Base-by-base conservation (phyloP, 2,329 filamentous ascomycete species). In the Phyllosticta capitalensis region DNA sequence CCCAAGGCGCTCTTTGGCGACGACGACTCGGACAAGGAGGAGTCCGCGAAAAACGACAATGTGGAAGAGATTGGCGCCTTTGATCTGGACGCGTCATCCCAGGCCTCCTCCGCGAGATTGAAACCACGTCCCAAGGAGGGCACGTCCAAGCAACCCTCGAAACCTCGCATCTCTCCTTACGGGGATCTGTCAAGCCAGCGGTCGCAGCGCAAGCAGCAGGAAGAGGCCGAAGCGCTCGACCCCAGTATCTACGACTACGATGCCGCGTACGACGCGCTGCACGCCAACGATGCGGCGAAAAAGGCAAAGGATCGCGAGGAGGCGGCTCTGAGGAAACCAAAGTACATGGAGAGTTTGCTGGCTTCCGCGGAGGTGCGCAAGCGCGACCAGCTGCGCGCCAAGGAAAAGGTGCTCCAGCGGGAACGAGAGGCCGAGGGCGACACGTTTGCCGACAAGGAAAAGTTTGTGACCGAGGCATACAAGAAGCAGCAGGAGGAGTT, bases 171-270 rank as follows among this genome's bases (percentile, higher is more conserved):
- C 55, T 50, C 54, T 10, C 61, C 59, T 68, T 86, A 83, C 65
- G 81, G 81, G 38, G 87, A 91, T 67, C 79, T 90, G 1, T 88
- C 88, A 2, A 83, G 83, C 66, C 75, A 82, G 1, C 77, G 86
- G 30, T 77, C 83, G 28, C 83, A 87, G 24, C 81, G 83, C 57
- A 84, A 82, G 65, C 80, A 87, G 65, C 81, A 83, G 45, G 78
- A 85, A 63, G 82, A 83, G 17, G 88, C 88, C 1, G 78, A 84
- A 62, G 79, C 83, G 61, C 69, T 87, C 9, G 89, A 94, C 67
- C 77, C 88, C 1, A 86, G 83, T 54, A 85, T 94, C 65, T 94
- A 92, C 77, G 89, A 94, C 74, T 95, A 94, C 75, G 90, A 95
- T 70, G 82, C 81, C 1, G 88, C 90, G 21, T 92, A 90, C 74